Evolutionary conservation across 768 basidiomycete species (phyloP), one percentile per base, ranked within the genome.

Genomic region (Tubosaeta sp.): DNA sequence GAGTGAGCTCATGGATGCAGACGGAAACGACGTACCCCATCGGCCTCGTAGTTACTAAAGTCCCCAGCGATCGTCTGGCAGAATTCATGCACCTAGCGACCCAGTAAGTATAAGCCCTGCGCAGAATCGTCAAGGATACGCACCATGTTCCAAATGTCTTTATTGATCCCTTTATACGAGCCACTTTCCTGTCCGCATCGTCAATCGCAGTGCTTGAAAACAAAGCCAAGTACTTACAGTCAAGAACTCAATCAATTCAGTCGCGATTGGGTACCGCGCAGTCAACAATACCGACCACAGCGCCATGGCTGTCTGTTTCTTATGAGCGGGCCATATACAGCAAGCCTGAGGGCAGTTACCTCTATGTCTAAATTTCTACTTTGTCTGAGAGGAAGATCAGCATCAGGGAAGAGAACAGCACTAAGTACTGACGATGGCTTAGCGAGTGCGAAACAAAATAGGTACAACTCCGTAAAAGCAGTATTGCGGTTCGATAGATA

Each of bases 111-210:
- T 12, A 22, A 22, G 22, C 22, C 17, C 37, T 29, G 27, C 8
- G 22, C 22, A 22, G 22, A 22, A 4, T 19, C 12, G 22, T 41
- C 11, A 34, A 51, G 25, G 25, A 32, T 31, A 71, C 76, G 13
- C 54, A 87, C 89, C 90, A 92, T 92, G 51, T 69, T 79, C 91
- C 91, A 94, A 9, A 91, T 70, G 69, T 94, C 91, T 62, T 88
- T 88, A 67, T 90, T 92, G 13, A 84, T 81, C 0, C 84, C 86
- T 62, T 85, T 91, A 70, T 88, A 90, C 4, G 72, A 76, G 7
- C 77, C 79, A 54, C 68, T 74, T 46, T 80, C 71, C 71, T 75
- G 51, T 48, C 34, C 34, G 13, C 9, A 25, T 46, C 8, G 39
- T 43, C 6, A 8, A 38, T 43, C 11, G 43, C 19, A 29, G 29